phyloP scores from a whole-genome alignment of 2,329 filamentous ascomycete genomes.

The Sporothrix curviconia region DNA sequence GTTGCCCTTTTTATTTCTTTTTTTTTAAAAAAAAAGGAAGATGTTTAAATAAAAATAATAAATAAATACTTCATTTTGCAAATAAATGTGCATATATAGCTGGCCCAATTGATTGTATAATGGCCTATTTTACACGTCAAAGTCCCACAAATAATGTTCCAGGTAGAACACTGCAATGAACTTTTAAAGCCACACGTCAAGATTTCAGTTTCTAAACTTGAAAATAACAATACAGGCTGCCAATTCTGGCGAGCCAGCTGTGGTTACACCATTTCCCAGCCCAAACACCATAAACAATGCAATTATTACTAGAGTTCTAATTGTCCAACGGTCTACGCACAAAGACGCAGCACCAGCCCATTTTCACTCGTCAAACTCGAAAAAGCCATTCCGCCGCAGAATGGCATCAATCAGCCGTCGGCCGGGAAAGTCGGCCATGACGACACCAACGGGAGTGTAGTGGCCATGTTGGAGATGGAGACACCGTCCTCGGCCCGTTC shows the following conservation, averaged over 20 bases:
- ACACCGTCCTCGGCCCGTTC: too few relatives aligned
- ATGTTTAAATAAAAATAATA: not conserved
- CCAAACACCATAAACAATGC: not conserved
- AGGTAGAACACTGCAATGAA: too few relatives aligned
- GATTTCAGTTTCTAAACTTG: too few relatives aligned
- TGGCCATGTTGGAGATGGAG: not conserved
- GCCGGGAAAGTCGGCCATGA: conserved; percentile 46
- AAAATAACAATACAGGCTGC: too few relatives aligned
- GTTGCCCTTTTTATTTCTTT: not conserved
- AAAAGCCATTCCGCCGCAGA: conserved; percentile 32
- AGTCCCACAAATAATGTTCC: too few relatives aligned
- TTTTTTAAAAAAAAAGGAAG: not conserved
- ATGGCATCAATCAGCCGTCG: conserved; percentile 36
- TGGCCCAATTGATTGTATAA: too few relatives aligned
- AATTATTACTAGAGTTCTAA: not conserved
- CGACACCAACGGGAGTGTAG: conserved; percentile 33
- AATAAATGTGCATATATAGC: too few relatives aligned
- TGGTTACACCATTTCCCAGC: not conserved
- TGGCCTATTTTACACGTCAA: too few relatives aligned
- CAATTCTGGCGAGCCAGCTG: too few relatives aligned
- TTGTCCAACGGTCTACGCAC: too few relatives aligned
- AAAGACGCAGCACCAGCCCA: too few relatives aligned
- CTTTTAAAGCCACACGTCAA: not conserved
- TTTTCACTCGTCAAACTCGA: not conserved
- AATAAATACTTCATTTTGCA: too few relatives aligned